These are phyloP conservation scores for Fusarium sp. DNA, from an alignment of 2,329 filamentous ascomycete species.

Conservation along the genomic window DNA sequence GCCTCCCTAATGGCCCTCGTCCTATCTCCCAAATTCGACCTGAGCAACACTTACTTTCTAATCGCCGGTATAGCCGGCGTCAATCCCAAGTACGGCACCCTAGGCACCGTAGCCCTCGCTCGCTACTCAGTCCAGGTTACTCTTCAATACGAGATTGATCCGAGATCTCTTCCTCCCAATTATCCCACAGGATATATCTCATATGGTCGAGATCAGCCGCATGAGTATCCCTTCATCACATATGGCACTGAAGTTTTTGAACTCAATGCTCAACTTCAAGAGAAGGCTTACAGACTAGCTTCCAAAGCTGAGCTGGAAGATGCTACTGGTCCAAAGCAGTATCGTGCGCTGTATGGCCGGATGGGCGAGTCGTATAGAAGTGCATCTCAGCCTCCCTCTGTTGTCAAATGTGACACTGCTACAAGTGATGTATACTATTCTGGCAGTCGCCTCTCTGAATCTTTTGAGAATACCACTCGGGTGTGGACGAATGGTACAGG, in stretches of 20 bases:
- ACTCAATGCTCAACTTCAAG: slow-evolving; percentile 68
- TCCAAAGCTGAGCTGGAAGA: slow-evolving; percentile 64
- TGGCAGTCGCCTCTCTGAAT: slow-evolving; percentile 67
- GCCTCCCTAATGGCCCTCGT: slow-evolving; percentile 71
- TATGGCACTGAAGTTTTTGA: slow-evolving; percentile 80
- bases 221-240: slow-evolving; percentile 66
- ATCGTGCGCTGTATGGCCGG: slow-evolving; percentile 64
- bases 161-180: slow-evolving; percentile 72
- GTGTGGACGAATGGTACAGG: slow-evolving; percentile 76
- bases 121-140: slow-evolving; percentile 79
- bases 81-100: slow-evolving; percentile 73
- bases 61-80: slow-evolving; percentile 79
- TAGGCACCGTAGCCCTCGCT: slow-evolving; percentile 74
- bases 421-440: slow-evolving; percentile 80
- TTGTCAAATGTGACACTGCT: slow-evolving; percentile 73
- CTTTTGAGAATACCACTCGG: slow-evolving; percentile 72
- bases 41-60: slow-evolving; percentile 76
- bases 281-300: slow-evolving; percentile 63
- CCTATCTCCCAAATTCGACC: slow-evolving; percentile 71
- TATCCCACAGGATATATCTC: slow-evolving; percentile 76
- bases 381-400: slow-evolving; percentile 61
- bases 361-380: slow-evolving; percentile 54
- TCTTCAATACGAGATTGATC: slow-evolving; percentile 80
- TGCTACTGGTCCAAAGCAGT: slow-evolving; percentile 58
- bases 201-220: slow-evolving; percentile 66